Base-by-base conservation (phyloP, 192 early-diverging fungal genomes). In the Chytriomyces hyalinus region DNA sequence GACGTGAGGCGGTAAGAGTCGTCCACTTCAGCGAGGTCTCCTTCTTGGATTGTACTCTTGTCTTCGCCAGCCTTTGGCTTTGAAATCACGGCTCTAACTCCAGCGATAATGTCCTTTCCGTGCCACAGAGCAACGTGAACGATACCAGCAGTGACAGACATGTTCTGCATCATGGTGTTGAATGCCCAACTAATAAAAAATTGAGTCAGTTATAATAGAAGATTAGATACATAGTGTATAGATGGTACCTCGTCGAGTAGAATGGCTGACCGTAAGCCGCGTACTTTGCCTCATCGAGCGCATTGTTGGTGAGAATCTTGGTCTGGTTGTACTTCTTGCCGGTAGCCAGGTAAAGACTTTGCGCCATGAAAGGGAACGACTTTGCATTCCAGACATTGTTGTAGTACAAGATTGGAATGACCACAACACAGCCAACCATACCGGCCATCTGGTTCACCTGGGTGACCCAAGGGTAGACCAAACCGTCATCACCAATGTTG, bases 371-470 rank as follows among this genome's bases (percentile, higher is more conserved):
- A 5, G 80, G 81, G 65, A 82, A 83, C 6, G 48, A 57, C 48
- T 67, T 24, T 17, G 81, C 76, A 13, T 26, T 51, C 73, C 68
- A 82, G 5, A 82, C 65, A 47, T 82, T 63, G 36, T 43, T 48
- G 24, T 71, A 28, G 57, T 79, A 49, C n/a, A 83, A 59, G 7
- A 76, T 13, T 11, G 93, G 94, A 3, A 88, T 86, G 17, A 91
- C 74, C 71, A 93, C 82, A 82, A 92, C 90, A 49, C 92, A 87
- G 20, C 92, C 84, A n/a, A 90, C 80, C 65, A 91, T 91, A 6
- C 91, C 91, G 6, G 87, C 87, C 72, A 93, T 87, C 72, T 92
- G 87, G 70, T 94, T 94, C 76, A 88, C 88, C 50, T 88, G 85
- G n/a, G 89, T 84, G 70, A 46, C 22, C 66, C 66, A 68, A 6